A percentile compares a stretch with the other conserved stretches of the same genome.
These are phyloP conservation scores for Tolypocladium capitatum DNA, from an alignment of 2,329 filamentous ascomycete species.

Conservation along the genomic window DNA sequence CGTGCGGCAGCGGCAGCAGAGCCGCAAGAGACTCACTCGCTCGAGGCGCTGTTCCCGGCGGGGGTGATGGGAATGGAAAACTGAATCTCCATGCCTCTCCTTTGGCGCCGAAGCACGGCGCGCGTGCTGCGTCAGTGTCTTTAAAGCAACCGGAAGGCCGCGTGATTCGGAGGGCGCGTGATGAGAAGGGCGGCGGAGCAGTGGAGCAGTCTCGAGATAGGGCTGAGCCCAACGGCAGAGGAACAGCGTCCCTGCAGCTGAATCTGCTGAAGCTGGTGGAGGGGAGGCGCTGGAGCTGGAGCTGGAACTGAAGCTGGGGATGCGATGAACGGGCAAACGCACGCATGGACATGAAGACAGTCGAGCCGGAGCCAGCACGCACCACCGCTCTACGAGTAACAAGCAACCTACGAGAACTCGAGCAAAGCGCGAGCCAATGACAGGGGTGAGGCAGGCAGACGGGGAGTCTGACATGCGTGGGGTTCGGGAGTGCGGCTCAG, in stretches of 20 bases:
- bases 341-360: background rate
- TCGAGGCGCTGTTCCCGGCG: slow-evolving; percentile 6
- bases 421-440: background rate
- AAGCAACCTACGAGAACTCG: background rate
- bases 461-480: background rate
- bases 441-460: background rate
- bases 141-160: too few species aligned
- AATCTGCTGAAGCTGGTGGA: background rate
- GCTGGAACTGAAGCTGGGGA: background rate
- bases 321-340: background rate
- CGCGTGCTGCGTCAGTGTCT: slow-evolving; percentile 1
- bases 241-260: background rate
- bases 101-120: background rate
- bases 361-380: background rate
- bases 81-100: slow-evolving; percentile 22
- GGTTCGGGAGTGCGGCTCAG: background rate
- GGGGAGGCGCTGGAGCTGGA: background rate
- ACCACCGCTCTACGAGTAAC: background rate
- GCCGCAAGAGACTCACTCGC: background rate
- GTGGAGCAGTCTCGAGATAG: too few species aligned
- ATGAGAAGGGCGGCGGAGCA: too few species aligned
- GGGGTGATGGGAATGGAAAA: slow-evolving; percentile 19
- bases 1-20: background rate
- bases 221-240: background rate
- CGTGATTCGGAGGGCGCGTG: background rate